Evolutionary conservation across 805 yeast species (phyloP).

Genomic region (Saturnispora dispora): DNA sequence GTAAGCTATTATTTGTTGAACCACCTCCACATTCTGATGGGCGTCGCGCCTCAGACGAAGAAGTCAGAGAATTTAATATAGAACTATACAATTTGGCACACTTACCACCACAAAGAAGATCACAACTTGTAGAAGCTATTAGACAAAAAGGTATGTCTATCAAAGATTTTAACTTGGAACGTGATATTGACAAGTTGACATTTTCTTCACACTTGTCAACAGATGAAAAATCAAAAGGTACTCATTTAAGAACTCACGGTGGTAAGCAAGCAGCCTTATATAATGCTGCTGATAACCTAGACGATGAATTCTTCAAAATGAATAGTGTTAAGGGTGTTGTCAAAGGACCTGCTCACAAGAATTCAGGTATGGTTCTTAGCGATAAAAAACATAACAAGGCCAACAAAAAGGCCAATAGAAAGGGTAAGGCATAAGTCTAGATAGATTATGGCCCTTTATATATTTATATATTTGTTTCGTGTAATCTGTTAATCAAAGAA

Average conservation of each 20-base stretch:
- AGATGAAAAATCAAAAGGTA: slow-evolving; percentile 35
- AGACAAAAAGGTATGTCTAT: slow-evolving; percentile 41
- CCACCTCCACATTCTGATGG: slow-evolving; percentile 81
- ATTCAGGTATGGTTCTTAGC: slow-evolving; percentile 44
- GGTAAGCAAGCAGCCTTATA: slow-evolving; percentile 75
- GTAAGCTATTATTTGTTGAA: slow-evolving; percentile 71
- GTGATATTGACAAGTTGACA: slow-evolving; percentile 62
- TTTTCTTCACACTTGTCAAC: slow-evolving; percentile 70
- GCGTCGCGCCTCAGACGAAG: slow-evolving; percentile 41
- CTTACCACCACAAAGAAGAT: slow-evolving; percentile 64
- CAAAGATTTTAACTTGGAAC: slow-evolving; percentile 53
- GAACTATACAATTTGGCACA: slow-evolving; percentile 60
- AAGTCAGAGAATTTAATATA: slow-evolving; percentile 56
- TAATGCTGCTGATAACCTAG: slow-evolving; percentile 75
- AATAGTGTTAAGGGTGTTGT: slow-evolving; percentile 53
- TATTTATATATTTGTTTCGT: background rate
- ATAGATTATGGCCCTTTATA: background rate
- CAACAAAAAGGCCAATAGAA: slow-evolving; percentile 20
- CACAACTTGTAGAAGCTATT: slow-evolving; percentile 61
- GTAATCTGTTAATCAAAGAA: slow-evolving; percentile 1
- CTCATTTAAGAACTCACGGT: slow-evolving; percentile 48
- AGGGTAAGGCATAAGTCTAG: slow-evolving; percentile 5
- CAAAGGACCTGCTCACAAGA: slow-evolving; percentile 65
- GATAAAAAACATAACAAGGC: slow-evolving; percentile 68
- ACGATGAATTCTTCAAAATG: slow-evolving; percentile 76